These are phyloP conservation scores for Rhodocollybia butyracea DNA, from an alignment of 768 basidiomycete species.

Conservation along the genomic window DNA sequence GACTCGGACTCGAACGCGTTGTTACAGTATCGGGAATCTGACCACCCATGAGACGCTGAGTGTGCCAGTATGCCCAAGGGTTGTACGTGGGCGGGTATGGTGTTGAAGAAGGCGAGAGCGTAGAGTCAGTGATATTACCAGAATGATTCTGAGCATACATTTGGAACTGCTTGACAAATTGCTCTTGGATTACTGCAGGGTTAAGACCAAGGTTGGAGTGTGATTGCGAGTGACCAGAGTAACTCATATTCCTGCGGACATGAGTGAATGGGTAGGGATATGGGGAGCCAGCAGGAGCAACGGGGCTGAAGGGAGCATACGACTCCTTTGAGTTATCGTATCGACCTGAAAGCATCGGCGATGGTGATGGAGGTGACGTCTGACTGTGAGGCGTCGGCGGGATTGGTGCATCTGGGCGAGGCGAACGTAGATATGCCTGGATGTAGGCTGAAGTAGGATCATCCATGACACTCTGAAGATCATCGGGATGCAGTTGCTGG, in stretches of 20 bases:
- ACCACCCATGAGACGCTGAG: conserved; percentile 44
- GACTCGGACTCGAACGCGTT: conserved; percentile 68
- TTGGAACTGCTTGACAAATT: conserved; percentile 74
- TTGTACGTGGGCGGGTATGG: conserved; percentile 69
- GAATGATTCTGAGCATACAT: conserved; percentile 70
- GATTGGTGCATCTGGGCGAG: conserved; percentile 71
- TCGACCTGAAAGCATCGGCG: conserved; percentile 55
- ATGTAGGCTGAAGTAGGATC: conserved; percentile 59
- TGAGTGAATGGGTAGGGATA: conserved; percentile 79
- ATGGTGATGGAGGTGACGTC: conserved; percentile 71
- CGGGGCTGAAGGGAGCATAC: conserved; percentile 45
- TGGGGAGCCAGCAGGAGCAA: conserved; percentile 65
- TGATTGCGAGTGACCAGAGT: conserved; percentile 22
- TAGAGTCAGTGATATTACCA: conserved; percentile 62
- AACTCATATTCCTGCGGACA: conserved; percentile 52
- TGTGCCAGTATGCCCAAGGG: conserved; percentile 72
- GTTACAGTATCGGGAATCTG: conserved; percentile 47
- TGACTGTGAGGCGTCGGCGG: conserved; percentile 79
- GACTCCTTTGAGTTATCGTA: conserved; percentile 37
- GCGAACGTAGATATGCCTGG: conserved; percentile 51
- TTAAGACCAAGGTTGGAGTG: conserved; percentile 35
- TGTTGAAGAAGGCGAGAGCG: conserved; percentile 72
- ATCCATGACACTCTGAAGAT: conserved; percentile 46
- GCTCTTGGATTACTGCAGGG: conserved; percentile 56
- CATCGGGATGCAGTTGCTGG: conserved; percentile 48